phyloP scores from a whole-genome alignment of 768 basidiomycete species.

The Trametes elegans region DNA sequence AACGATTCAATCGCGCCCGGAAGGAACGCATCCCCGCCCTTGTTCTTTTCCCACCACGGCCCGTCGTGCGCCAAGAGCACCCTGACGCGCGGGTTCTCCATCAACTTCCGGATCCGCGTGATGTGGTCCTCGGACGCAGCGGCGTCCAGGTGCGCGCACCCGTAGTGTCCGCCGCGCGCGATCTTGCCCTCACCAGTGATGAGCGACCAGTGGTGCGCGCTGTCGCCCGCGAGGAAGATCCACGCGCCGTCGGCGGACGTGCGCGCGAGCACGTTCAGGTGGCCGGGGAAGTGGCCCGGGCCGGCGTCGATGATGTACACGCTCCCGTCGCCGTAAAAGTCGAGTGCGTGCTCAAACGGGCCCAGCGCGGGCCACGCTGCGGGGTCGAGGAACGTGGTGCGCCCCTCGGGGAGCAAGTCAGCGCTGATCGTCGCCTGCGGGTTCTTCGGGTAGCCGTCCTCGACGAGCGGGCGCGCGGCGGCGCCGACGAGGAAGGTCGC shows the following conservation, averaged over 20 bases:
- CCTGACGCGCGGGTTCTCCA: slow-evolving; percentile 32
- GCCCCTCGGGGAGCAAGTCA: slow-evolving; percentile 17
- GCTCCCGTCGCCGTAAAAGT: slow-evolving; percentile 57
- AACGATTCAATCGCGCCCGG: slow-evolving; percentile 20
- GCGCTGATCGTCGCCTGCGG: slow-evolving; percentile 29
- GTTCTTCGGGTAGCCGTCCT: slow-evolving; percentile 42
- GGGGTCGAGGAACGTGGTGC: slow-evolving; percentile 24
- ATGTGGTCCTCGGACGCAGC: slow-evolving; percentile 43
- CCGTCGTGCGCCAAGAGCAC: slow-evolving; percentile 53
- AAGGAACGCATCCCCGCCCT: slow-evolving; percentile 40
- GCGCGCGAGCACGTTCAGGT: slow-evolving; percentile 52
- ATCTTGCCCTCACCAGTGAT: slow-evolving; percentile 46
- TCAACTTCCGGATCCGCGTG: slow-evolving; percentile 33
- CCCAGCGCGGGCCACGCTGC: slow-evolving; percentile 41
- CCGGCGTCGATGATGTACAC: slow-evolving; percentile 53
- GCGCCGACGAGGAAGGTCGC: slow-evolving; percentile 49
- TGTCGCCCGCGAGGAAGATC: slow-evolving; percentile 59
- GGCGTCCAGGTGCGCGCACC: slow-evolving; percentile 44
- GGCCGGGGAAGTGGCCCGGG: slow-evolving; percentile 55
- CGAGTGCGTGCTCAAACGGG: slow-evolving; percentile 42
- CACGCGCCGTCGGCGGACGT: slow-evolving; percentile 55
- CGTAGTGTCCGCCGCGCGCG: slow-evolving; percentile 28
- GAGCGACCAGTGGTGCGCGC: slow-evolving; percentile 43
- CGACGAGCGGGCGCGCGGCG: slow-evolving; percentile 35
- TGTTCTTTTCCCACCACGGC: slow-evolving; percentile 48